Base-by-base conservation (phyloP, 129 eudicot genomes). In the Deinandra increscens region DNA sequence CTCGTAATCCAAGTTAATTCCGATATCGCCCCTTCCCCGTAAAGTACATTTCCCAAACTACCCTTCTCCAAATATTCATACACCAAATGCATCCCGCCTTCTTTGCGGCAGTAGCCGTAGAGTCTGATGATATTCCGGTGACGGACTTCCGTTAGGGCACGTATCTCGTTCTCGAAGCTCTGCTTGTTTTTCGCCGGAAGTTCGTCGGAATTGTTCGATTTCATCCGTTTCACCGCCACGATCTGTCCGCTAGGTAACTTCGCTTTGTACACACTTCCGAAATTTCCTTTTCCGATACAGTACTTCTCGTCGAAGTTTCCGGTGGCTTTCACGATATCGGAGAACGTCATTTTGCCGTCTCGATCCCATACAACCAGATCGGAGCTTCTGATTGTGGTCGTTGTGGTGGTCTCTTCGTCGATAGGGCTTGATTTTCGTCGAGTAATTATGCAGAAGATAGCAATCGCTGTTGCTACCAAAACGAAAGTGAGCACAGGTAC, bases 211-310 rank as follows among this genome's bases (percentile, higher is more conserved):
- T 89, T 82, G 5, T 76, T 17, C 62, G 81, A 34, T 38, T 42
- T 66, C 17, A 75, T 12, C 22, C 48, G 56, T 75, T 93, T 93
- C 36, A 89, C 92, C 4, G 95, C 98, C 17, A 87, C 85, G 9
- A 69, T 69, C 19, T 87, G 87, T 10, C 90, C 92, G 44, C 66
- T 81, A 15, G 76, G 61, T 67, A 93, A 63, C 9, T 63, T 71
- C 10, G 97, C 97, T 77, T 66, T 93, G 68, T 87, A 93, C 26
- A 93, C 97, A 15, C 81, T 89, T 37, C 98, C 95, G 50, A 85
- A 89, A 34, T 92, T 95, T 68, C 98, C 98, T 80, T 43, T 86
- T 18, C 98, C 98, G 11, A 93, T 85, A 81, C 95, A 87, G 64
- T 81, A 78, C 69, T 63, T 66, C 3, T 85, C 95, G 46, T 64